These are phyloP conservation scores for Didymella sp. DNA, from an alignment of 2,329 filamentous ascomycete genomes.

Conservation along the genomic window DNA sequence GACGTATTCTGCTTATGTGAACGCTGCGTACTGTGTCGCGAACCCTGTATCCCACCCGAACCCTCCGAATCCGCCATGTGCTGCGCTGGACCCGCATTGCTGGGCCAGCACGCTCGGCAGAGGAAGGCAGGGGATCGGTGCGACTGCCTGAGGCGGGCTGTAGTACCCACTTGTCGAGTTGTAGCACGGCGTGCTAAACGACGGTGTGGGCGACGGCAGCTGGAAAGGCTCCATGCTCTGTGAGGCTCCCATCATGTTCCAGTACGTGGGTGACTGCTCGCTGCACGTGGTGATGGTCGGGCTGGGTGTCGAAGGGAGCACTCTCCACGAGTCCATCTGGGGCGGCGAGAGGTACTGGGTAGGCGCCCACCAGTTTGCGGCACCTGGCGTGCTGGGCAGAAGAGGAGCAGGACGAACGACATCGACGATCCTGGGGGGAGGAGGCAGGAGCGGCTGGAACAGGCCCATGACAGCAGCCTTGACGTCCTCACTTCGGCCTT, in stretches of 20 bases:
- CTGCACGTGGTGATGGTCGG: constrained; percentile 70
- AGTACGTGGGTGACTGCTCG: constrained; percentile 76
- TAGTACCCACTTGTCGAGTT: constrained; percentile 64
- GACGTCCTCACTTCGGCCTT: constrained; percentile 90
- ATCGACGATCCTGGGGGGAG: constrained; percentile 87
- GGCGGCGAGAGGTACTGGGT: constrained; percentile 67
- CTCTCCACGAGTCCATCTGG: constrained; percentile 86
- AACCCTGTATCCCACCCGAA: constrained; percentile 93
- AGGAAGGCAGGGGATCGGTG: constrained; percentile 77
- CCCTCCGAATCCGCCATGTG: constrained; percentile 68
- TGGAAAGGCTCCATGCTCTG: constrained; percentile 70
- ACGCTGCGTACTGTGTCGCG: constrained; percentile 72
- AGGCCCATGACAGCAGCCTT: constrained; percentile 84
- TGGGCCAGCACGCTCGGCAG: constrained; percentile 87
- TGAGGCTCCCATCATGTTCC: constrained; percentile 69
- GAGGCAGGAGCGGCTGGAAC: constrained; percentile 84
- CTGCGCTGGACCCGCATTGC: constrained; percentile 74
- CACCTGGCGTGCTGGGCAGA: constrained; percentile 79
- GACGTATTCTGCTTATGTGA: constrained; percentile 69
- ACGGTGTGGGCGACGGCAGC: constrained; percentile 78
- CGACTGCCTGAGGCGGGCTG: constrained; percentile 76
- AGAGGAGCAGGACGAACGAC: constrained; percentile 85
- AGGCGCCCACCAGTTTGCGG: constrained; percentile 82
- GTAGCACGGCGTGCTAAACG: constrained; percentile 76
- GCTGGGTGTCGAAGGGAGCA: constrained; percentile 87